Evolutionary conservation across 2,329 filamentous ascomycete genomes (phyloP), one percentile per base, ranked within the genome.

Genomic region (Zopfia rhizophila): DNA sequence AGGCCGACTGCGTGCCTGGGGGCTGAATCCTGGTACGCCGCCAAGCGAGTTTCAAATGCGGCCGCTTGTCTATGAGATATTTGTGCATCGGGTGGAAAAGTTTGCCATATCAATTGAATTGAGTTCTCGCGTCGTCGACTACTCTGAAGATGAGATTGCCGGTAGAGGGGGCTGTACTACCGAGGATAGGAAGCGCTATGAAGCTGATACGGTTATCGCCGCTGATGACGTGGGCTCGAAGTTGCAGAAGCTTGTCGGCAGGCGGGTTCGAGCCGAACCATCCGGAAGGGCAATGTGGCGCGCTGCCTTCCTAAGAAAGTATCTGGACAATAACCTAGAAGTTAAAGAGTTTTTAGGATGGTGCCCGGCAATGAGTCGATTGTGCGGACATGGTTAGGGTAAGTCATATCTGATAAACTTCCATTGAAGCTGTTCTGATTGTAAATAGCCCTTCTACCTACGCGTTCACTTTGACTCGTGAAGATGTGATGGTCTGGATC

Each of bases 1-100:
- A 4, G 79, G 82, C 44, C 74, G 80, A 31, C 69, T 82, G 41
- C 73, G 69, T 36, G 74, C 72, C 1, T 67, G 71, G 38, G 75
- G 75, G 5, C 56, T 77, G 17, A 72, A 76, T 38, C 74, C 75
- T 3, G 74, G 75, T 50, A 81, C 77, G 1, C 78, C 79, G 1
- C 79, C 79, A 3, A 79, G 79, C 10, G 75, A 77, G 12, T 82
- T 82, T 60, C 80, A 82, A 58, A 81, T 83, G 76, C 76, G 79
- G 11, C 80, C 79, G 4, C 72, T 81, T 3, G 75, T 82, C 12
- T 82, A 82, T 66, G 74, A 75, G 59, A 82, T 82, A 78, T 80
- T 81, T 49, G 72, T 81, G 11, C 70, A 66, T 42, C 75, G 79
- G 39, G 75, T 81, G 17, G 70, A 78, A 55, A 73, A 69, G 44